Conservation (phyloP, 352 stramenopile species). For the Globisporangium heterothallicum region DNA sequence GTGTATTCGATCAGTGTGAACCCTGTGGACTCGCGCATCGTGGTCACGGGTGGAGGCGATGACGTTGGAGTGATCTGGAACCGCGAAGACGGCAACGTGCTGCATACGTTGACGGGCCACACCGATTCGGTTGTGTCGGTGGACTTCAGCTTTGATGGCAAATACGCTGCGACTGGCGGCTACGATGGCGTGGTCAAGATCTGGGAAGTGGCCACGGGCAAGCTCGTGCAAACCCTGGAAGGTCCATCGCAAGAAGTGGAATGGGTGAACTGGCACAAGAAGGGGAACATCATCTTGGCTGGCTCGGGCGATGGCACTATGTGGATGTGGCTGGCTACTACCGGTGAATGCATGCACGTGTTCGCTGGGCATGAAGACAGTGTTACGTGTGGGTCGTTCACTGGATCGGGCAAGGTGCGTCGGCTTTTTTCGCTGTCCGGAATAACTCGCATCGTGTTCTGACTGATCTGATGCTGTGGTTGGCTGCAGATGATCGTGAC, state of each 20-base stretch:
- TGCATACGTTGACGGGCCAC: constrained; percentile 76
- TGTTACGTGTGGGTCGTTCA: constrained; percentile 93
- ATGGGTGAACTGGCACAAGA: constrained; percentile 89
- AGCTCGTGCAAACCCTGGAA: constrained; percentile 76
- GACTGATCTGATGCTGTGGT: constrained; percentile 1
- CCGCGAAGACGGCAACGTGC: constrained; percentile 67
- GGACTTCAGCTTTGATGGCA: constrained; percentile 85
- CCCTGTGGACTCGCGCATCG: constrained; percentile 69
- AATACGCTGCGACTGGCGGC: constrained; percentile 80
- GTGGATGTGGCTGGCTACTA: constrained; percentile 93
- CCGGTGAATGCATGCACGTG: constrained; percentile 96
- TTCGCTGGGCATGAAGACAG: constrained; percentile 96
- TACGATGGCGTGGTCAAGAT: constrained; percentile 86
- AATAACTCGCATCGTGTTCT: no score
- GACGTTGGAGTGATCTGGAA: constrained; percentile 86
- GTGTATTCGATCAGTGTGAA: constrained; percentile 85
- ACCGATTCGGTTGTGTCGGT: constrained; percentile 80
- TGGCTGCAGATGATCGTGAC: constrained; percentile 87
- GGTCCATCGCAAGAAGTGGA: constrained; percentile 88
- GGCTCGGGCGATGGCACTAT: constrained; percentile 84
- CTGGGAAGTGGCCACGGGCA: constrained; percentile 84
- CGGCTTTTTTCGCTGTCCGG: no score
- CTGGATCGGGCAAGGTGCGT: constrained; percentile 89
- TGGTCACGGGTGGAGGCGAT: constrained; percentile 80
- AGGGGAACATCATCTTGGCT: constrained; percentile 86